Base-by-base conservation (phyloP, 2,329 filamentous ascomycete species). In the Peltaster fructicola region DNA sequence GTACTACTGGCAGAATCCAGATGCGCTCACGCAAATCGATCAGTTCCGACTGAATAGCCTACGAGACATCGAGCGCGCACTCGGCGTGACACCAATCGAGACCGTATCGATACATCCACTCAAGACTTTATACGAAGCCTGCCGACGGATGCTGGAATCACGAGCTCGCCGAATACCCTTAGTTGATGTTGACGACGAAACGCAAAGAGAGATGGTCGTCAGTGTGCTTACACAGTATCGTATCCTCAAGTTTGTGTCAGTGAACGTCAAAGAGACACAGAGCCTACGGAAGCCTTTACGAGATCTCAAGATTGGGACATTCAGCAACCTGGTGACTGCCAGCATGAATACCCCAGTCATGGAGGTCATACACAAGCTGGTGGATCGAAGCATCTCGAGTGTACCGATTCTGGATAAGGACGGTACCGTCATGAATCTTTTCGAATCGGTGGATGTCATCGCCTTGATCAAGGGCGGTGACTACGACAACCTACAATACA, bases 151-250 rank as follows among this genome's bases (percentile, higher is more conserved):
- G 84, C 68, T 98, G 23, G 74, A 81, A 47, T 93, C 85, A 5
- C 75, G 85, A 37, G 85, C 88, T 17, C 75, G 88, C 31, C 73
- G 88, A 39, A 98, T 98, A 36, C 88, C 88, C 1, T 65, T 98
- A 5, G 76, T 98, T 30, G 88, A 93, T 40, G 67, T 79, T 35
- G 88, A 98, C 45, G 84, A 90, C 45, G 88, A 98, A 53, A 98
- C 88, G 2, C 73, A 78, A 29, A 69, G 82, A 34, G 73, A 88
- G 45, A 88, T 85, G 56, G 82, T 98, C 10, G 79, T 98, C 32
- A 93, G 82, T 41, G 88, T 98, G 32, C 78, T 98, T 30, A 98
- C 88, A 1, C 88, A 98, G 52, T 98, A 98, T 53, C 77, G 90
- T 30, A 95, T 98, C 40, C 68, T 98, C 36, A 98, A 98, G 50